phyloP scores from a whole-genome alignment of 2,329 filamentous ascomycete genomes.

The Aspergillus fructus region DNA sequence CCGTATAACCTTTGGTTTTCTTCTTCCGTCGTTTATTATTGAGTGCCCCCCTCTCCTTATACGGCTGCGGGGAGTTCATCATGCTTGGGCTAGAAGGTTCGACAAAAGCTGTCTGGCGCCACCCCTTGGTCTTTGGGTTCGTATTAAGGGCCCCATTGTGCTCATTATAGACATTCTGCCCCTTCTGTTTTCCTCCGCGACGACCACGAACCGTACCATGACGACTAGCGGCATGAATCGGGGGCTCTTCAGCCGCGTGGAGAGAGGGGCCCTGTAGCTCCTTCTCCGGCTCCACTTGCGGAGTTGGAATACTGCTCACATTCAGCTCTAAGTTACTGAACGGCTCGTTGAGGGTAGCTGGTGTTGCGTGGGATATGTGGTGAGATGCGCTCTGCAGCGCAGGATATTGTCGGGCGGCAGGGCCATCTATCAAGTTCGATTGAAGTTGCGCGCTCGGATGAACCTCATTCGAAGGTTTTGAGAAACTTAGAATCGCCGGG shows the following conservation, averaged over 20 bases:
- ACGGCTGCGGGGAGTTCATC: conserved; percentile 28
- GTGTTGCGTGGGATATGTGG: conserved; percentile 26
- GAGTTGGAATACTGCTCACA: conserved; percentile 22
- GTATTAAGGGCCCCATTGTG: conserved; percentile 33
- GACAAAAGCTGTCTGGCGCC: conserved; percentile 66
- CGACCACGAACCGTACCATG: conserved; percentile 42
- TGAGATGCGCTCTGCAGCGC: conserved; percentile 19
- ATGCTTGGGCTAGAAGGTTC: conserved; percentile 52
- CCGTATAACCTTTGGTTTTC: conserved; percentile 45
- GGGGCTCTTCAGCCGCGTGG: conserved; percentile 18
- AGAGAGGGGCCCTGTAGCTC: conserved; percentile 19
- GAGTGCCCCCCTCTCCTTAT: conserved; percentile 23
- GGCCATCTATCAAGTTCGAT: conserved; percentile 29
- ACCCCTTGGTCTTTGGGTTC: conserved; percentile 58
- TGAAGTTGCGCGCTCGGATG: conserved; percentile 15
- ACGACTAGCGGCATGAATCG: conserved; percentile 25
- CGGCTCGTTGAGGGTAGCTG: conserved; percentile 44
- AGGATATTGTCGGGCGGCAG: conserved; percentile 12
- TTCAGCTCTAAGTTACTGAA: conserved; percentile 44
- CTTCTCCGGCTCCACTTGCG: conserved; percentile 15
- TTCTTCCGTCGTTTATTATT: conserved; percentile 47
- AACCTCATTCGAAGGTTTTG: conserved; percentile 28
- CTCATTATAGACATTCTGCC: conserved; percentile 35
- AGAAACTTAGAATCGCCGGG: conserved; percentile 76
- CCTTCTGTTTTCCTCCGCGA: conserved; percentile 47